These are phyloP conservation scores for Capillidium rhysosporum DNA, from an alignment of 371 early-diverging fungal genomes.

Conservation along the genomic window DNA sequence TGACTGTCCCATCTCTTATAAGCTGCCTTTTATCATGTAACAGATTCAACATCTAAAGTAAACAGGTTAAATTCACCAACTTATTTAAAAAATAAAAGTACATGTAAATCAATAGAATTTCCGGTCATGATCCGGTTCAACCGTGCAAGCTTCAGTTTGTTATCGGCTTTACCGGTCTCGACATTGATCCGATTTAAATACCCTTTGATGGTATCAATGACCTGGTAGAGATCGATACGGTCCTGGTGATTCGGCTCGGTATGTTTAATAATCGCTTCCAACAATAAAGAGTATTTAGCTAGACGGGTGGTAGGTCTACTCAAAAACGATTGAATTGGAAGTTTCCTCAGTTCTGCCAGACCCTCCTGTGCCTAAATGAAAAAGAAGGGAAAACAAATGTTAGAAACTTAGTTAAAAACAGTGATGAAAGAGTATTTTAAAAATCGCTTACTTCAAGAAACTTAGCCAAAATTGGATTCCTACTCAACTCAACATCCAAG, in stretches of 20 bases:
- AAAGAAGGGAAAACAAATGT: too few relatives aligned
- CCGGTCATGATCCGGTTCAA: constrained; percentile 26
- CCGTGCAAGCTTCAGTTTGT: constrained; percentile 38
- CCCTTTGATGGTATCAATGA: constrained; percentile 35
- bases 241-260: constrained; percentile 70
- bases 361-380: constrained; percentile 36
- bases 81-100: constrained; percentile 7
- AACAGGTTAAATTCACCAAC: too few relatives aligned
- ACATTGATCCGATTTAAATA: constrained; percentile 52
- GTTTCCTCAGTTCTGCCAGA: constrained; percentile 53
- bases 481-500: constrained; percentile 54
- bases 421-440: too few relatives aligned
- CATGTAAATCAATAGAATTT: constrained; percentile 22
- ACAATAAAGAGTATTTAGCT: constrained; percentile 70
- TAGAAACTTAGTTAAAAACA: too few relatives aligned
- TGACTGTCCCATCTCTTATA: constrained; percentile 60
- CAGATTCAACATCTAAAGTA: constrained; percentile 42
- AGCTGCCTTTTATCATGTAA: constrained; percentile 41
- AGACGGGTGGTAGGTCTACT: constrained; percentile 71
- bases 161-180: constrained; percentile 72
- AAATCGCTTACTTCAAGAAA: constrained; percentile 58
- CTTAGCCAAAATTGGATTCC: constrained; percentile 38
- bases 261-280: constrained; percentile 66
- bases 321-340: constrained; percentile 62
- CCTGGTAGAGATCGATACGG: constrained; percentile 29